Conservation (phyloP, 2,329 filamentous ascomycete genomes). For the Decorospora gaudefroyi region DNA sequence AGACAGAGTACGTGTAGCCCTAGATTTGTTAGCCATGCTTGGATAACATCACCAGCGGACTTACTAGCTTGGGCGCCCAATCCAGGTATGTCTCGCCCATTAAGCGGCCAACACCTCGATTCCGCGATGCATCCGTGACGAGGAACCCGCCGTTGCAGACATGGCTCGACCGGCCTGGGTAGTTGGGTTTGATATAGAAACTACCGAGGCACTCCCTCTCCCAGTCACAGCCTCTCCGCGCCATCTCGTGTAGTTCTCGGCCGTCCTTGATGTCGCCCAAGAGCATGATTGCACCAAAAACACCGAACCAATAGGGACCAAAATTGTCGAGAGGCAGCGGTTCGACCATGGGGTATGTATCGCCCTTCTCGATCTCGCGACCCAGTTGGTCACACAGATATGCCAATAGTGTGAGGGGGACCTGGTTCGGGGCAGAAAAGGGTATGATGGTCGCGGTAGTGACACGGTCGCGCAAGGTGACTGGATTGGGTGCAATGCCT, state of each 20-base stretch:
- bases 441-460: conserved; percentile 84
- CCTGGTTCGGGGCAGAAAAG: conserved; percentile 74
- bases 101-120: conserved; percentile 56
- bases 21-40: conserved; percentile 31
- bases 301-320: conserved; percentile 85
- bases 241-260: conserved; percentile 56
- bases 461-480: conserved; percentile 80
- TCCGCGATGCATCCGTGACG: conserved; percentile 54
- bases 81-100: conserved; percentile 59
- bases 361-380: conserved; percentile 87
- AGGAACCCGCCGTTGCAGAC: conserved; percentile 70
- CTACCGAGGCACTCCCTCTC: conserved; percentile 80
- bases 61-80: conserved; percentile 57
- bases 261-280: conserved; percentile 68
- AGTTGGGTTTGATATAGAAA: conserved; percentile 94
- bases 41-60: conserved; percentile 7
- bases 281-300: conserved; percentile 87
- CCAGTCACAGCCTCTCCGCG: conserved; percentile 65
- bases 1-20: conserved; percentile 90
- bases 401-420: conserved; percentile 73
- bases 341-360: conserved; percentile 88
- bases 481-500: conserved; percentile 72
- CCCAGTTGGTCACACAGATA: conserved; percentile 85
- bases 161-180: conserved; percentile 86
- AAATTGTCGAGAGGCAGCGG: conserved; percentile 75